Conservation (phyloP, 352 stramenopile species). For the Pythium rhizo-oryzae region DNA sequence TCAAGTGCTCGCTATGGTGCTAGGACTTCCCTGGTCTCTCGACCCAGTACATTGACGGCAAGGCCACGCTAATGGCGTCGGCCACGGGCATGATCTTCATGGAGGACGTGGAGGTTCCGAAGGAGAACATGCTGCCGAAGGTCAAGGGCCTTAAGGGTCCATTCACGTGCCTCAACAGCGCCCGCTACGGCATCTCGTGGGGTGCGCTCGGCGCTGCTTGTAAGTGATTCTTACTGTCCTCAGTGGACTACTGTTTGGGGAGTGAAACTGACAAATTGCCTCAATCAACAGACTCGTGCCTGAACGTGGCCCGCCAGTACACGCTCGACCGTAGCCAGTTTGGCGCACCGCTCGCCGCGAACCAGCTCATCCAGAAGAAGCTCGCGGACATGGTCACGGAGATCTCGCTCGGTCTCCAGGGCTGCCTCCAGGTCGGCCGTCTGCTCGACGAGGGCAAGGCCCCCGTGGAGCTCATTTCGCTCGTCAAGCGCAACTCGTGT, state of each 20-base stretch:
- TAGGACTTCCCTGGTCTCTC: conserved; percentile 92
- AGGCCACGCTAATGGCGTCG: conserved; percentile 94
- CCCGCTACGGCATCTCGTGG: conserved; percentile 98
- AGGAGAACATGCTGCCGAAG: conserved; percentile 93
- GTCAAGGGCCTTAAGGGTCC: conserved; percentile 92
- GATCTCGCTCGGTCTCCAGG: conserved; percentile 94
- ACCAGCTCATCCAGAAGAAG: conserved; percentile 99
- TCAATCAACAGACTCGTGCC: conserved; percentile 86
- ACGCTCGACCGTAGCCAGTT: conserved; percentile 96
- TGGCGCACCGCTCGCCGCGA: conserved; percentile 95
- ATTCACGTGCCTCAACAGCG: conserved; percentile 98
- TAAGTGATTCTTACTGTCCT: conserved; percentile 32
- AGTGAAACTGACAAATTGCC: neutral
- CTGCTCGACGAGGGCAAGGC: conserved; percentile 87
- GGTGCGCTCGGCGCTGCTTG: conserved; percentile 94
- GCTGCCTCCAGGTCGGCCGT: conserved; percentile 90
- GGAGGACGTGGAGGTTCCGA: conserved; percentile 95
- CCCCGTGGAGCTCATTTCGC: conserved; percentile 92
- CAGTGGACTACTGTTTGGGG: neutral
- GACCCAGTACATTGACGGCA: conserved; percentile 96
- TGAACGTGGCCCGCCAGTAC: conserved; percentile 94
- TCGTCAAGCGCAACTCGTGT: conserved; percentile 97
- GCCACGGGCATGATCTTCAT: conserved; percentile 98
- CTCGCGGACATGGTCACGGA: conserved; percentile 97
- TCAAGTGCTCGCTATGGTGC: neutral